phyloP scores from a whole-genome alignment of 306 rosid species.

The Prunus salicina region DNA sequence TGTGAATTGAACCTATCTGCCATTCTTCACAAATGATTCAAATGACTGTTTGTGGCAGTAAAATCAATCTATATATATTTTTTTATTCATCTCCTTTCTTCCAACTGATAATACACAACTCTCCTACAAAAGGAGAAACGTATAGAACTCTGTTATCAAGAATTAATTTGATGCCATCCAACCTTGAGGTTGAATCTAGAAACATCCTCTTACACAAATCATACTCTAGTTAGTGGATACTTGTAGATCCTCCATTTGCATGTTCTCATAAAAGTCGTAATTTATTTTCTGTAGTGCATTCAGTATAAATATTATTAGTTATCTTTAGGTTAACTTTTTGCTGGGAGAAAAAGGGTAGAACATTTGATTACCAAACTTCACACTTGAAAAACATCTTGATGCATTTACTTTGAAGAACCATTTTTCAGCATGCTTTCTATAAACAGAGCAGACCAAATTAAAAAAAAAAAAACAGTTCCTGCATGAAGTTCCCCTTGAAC shows the following conservation, averaged over 20 bases:
- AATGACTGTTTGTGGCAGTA: too few species aligned
- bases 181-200: background rate
- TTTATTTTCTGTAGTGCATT: background rate
- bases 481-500: too few species aligned
- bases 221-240: background rate
- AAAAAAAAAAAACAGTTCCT: background rate
- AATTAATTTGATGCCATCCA: too few species aligned
- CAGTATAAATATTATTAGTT: background rate
- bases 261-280: background rate
- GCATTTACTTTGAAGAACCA: too few species aligned
- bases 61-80: too few species aligned
- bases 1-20: too few species aligned
- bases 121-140: too few species aligned
- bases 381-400: background rate
- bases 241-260: background rate
- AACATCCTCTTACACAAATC: background rate
- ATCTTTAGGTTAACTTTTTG: background rate
- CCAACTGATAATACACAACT: too few species aligned
- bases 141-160: too few species aligned
- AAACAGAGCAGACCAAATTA: too few species aligned
- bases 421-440: background rate
- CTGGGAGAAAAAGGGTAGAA: background rate
- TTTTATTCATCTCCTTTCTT: too few species aligned
- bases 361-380: background rate
- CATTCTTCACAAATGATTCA: too few species aligned